phyloP scores from a whole-genome alignment of 306 rosid genomes.

The Cucumis hystrix region DNA sequence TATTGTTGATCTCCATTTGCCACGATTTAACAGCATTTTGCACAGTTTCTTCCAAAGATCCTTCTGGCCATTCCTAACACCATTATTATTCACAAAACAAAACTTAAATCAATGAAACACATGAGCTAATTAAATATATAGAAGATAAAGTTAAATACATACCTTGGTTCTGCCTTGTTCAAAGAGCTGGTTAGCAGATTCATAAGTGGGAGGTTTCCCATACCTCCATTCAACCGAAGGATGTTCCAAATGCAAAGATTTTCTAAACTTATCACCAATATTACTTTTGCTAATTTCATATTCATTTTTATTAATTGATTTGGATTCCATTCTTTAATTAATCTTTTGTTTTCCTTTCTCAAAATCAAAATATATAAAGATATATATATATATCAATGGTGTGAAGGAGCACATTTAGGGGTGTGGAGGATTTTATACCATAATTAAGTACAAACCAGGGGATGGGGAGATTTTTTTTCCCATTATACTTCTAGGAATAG shows the following conservation, averaged over 20 bases:
- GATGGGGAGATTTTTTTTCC: too few relatives aligned
- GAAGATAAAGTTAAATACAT: background rate
- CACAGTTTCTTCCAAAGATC: conserved; percentile 47
- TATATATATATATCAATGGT: too few relatives aligned
- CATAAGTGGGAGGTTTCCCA: conserved; percentile 54
- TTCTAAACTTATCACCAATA: conserved; percentile 34
- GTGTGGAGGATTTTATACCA: too few relatives aligned
- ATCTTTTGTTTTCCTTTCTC: too few relatives aligned
- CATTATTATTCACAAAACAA: too few relatives aligned
- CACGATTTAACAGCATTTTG: conserved; percentile 41
- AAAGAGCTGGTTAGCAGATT: conserved; percentile 31
- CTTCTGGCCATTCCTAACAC: conserved; percentile 40
- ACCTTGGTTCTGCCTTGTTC: conserved; percentile 57
- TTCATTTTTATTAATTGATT: too few relatives aligned
- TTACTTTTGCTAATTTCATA: too few relatives aligned
- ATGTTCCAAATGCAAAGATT: conserved; percentile 20
- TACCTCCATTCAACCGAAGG: conserved; percentile 32
- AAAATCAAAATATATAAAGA: too few relatives aligned
- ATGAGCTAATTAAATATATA: background rate
- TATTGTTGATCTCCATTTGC: conserved; percentile 41
- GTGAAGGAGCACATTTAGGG: too few relatives aligned
- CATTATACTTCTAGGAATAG: too few relatives aligned
- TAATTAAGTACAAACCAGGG: too few relatives aligned
- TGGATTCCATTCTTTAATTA: background rate
- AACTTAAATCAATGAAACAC: background rate